Evolutionary conservation across 352 stramenopile species (phyloP), one percentile per base, ranked within the genome.

Genomic region (Pythium aquatile): DNA sequence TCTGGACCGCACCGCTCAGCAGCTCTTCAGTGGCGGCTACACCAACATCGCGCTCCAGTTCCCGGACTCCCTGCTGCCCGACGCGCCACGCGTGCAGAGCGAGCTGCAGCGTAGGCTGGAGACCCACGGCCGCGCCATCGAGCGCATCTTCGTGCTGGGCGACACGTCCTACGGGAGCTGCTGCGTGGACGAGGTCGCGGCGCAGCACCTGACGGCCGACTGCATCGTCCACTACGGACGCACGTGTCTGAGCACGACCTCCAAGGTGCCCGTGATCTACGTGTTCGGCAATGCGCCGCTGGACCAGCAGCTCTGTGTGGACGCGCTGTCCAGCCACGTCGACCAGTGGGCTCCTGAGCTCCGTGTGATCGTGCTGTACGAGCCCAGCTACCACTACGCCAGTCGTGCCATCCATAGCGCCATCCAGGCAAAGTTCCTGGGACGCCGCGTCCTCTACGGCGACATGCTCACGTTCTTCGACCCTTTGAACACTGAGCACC

Each of bases 151-250:
- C 64, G 83, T 98, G 29, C 73, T 99, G 14, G 96, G 96, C 24
- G 96, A 99, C 72, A 98, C 96, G 9, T 98, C 94, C 26, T 98
- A 98, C 67, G 94, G 89, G 44, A 96, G 88, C 59, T 98, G 96
- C 79, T 98, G 96, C 72, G 94, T 98, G 39, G 96, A 99, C 74
- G 92, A 98, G 73, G 91, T 99, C 29, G 91, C 91, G 13, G 94
- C 95, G 42, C 83, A 97, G 65, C 96, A 99, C 76, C 79, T 98
- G 35, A 68, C 89, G 32, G 95, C 96, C 0, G 88, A 98, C 79
- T 88, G 95, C 63, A 82, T 99, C 55, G 80, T 98, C 40, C 96
- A 99, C 73, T 98, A 97, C 78, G 96, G 96, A 20, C 91, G 95
- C 77, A 96, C 93, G 17, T 98, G 94, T 81, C 72, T 98, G 55